Conservation (phyloP, 1,139 yeast species). For the Hemisphaericaspora xylanilytica region DNA sequence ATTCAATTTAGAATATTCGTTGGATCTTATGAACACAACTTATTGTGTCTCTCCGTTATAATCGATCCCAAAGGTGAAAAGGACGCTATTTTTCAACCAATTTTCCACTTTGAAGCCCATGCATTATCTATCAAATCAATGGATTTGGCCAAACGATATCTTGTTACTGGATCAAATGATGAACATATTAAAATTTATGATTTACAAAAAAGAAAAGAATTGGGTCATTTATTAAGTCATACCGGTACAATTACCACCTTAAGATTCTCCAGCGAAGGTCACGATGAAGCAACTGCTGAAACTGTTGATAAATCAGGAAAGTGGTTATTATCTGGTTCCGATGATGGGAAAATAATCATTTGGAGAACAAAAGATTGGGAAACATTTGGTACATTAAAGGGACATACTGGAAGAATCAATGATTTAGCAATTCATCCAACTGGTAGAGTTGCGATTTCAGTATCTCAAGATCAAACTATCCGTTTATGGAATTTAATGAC, state of each 20-base stretch:
- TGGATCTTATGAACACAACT: constrained; percentile 94
- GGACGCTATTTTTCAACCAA: constrained; percentile 76
- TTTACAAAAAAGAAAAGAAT: constrained; percentile 87
- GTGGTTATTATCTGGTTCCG: constrained; percentile 90
- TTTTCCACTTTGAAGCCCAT: constrained; percentile 95
- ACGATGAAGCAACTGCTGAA: constrained; percentile 15
- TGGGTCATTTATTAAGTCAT: constrained; percentile 87
- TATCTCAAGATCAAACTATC: constrained; percentile 78
- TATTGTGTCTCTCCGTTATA: constrained; percentile 76
- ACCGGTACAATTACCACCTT: constrained; percentile 83
- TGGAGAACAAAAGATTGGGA: constrained; percentile 99
- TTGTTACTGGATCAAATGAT: constrained; percentile 94
- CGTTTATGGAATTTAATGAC: constrained; percentile 97
- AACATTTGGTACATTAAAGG: constrained; percentile 80
- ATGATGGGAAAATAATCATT: constrained; percentile 83
- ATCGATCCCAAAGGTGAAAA: constrained; percentile 31
- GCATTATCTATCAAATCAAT: constrained; percentile 81
- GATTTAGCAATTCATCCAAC: constrained; percentile 89
- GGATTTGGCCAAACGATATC: constrained; percentile 78
- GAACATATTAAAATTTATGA: constrained; percentile 95
- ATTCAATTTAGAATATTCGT: constrained; percentile 73
- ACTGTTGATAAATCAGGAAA: constrained; percentile 52
- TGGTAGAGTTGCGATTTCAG: constrained; percentile 89
- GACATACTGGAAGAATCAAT: constrained; percentile 73
- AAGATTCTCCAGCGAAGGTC: constrained; percentile 58